phyloP scores from a whole-genome alignment of 331 rosid genomes.

The Malus hybrid region DNA sequence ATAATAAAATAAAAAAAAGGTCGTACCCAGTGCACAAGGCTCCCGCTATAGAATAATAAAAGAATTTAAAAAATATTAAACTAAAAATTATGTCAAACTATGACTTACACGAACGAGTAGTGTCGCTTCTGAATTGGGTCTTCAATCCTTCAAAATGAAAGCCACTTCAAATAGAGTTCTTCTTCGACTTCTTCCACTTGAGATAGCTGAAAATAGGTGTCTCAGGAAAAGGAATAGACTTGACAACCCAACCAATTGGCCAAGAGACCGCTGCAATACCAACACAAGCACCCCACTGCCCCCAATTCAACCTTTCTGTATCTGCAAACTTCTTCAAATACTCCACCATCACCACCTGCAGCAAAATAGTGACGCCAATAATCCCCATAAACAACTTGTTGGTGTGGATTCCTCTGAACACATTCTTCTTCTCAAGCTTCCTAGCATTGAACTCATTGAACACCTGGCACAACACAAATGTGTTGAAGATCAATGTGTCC shows the following conservation, averaged over 20 bases:
- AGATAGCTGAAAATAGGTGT: conserved; percentile 11
- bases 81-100: not conserved
- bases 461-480: conserved; percentile 25
- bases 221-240: conserved; percentile 19
- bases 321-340: conserved; percentile 22
- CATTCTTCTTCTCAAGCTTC: conserved; percentile 23
- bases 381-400: conserved; percentile 17
- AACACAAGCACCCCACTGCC: conserved; percentile 15
- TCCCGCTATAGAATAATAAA: not conserved
- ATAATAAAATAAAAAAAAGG: too few species aligned
- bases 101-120: too few species aligned
- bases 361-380: conserved; percentile 5
- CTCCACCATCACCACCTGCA: conserved; percentile 28
- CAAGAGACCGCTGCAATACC: conserved; percentile 10
- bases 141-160: not conserved
- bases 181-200: not conserved
- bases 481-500: conserved; percentile 24
- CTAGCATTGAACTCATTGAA: conserved; percentile 7
- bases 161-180: not conserved
- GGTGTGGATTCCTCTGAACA: conserved; percentile 21
- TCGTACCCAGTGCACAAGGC: too few species aligned
- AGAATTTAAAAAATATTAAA: not conserved
- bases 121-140: not conserved
- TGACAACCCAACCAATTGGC: conserved; percentile 28
- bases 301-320: conserved; percentile 21